Conservation (phyloP, 805 yeast species). For the Yamadazyma phyllophila region DNA sequence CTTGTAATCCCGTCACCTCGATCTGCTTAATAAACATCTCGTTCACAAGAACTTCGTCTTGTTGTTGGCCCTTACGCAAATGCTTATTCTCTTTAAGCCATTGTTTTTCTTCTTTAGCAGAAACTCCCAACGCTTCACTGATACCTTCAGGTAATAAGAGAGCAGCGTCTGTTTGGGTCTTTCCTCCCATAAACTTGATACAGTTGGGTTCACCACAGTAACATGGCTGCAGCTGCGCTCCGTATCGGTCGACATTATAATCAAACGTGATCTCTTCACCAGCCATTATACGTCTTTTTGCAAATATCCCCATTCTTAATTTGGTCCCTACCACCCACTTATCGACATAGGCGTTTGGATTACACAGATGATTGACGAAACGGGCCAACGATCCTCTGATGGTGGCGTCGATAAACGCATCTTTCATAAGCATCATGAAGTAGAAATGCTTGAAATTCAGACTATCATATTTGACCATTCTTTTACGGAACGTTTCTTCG, state of each 20-base stretch:
- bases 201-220: slow-evolving; percentile 93
- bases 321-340: slow-evolving; percentile 96
- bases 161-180: slow-evolving; percentile 92
- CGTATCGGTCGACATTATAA: slow-evolving; percentile 94
- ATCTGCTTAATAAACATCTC: slow-evolving; percentile 63
- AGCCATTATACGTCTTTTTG: slow-evolving; percentile 62
- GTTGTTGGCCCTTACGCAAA: slow-evolving; percentile 46
- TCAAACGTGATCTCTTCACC: slow-evolving; percentile 94
- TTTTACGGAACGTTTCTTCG: slow-evolving; percentile 66
- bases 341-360: slow-evolving; percentile 92
- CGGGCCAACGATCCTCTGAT: slow-evolving; percentile 83
- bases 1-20: slow-evolving; percentile 49
- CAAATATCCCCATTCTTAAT: slow-evolving; percentile 91
- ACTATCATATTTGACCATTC: slow-evolving; percentile 73
- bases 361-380: slow-evolving; percentile 92
- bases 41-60: slow-evolving; percentile 57
- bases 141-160: slow-evolving; percentile 76
- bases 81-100: slow-evolving; percentile 65
- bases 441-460: slow-evolving; percentile 77
- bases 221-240: slow-evolving; percentile 91
- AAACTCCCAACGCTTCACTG: slow-evolving; percentile 83
- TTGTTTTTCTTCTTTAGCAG: slow-evolving; percentile 61
- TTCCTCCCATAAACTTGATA: slow-evolving; percentile 92
- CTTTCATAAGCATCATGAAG: slow-evolving; percentile 93
- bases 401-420: slow-evolving; percentile 94